Base-by-base conservation (phyloP, 2,329 filamentous ascomycete genomes). In the Fusarium bulbicola region DNA sequence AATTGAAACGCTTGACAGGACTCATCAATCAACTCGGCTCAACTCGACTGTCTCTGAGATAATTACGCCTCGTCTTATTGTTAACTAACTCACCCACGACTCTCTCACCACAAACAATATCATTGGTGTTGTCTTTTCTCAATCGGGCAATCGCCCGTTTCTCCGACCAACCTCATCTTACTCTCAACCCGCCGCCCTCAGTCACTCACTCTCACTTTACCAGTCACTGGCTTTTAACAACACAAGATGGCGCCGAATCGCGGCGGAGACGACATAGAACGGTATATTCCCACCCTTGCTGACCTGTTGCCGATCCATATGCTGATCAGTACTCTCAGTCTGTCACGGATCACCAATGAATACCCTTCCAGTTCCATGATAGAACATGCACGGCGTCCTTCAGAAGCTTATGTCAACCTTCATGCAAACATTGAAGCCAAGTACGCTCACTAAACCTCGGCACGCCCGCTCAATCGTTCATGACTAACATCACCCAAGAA, bases 361-460 rank as follows among this genome's bases (percentile, higher is more conserved):
- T 74, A 78, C 46, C 77, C 79, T 40, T 72, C 75, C 24, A 78
- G 79, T 57, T 76, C 79, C 39, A 79, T 78, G 39, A 77, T 80
- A 43, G 83, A 86, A 72, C 81, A 82, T 65, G 83, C 81, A 28
- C 78, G 73, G 30, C 79, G 75, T 52, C 70, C 75, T 28, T 76
- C 79, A 32, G 76, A 80, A 36, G 77, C 79, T n/a, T 78, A 78
- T 46, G 77, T 85, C 50, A 84, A 86, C 61, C 81, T 86, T 45
- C 85, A 85, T 69, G 76, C 82, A 63, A 87, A 87, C 68, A 68
- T 83, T 39, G 84, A 86, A 67, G 85, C 85, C 63, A 85, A 82
- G 85, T 86, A 78, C 30, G 83, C 79, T 16, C 43, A 28, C 47
- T 34, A 6, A 34, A 21, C 11, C 18, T 11, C 26, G 7, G 21